Evolutionary conservation across 2,329 filamentous ascomycete species (phyloP).

Genomic region (Paraphaeosphaeria sporulosa): DNA sequence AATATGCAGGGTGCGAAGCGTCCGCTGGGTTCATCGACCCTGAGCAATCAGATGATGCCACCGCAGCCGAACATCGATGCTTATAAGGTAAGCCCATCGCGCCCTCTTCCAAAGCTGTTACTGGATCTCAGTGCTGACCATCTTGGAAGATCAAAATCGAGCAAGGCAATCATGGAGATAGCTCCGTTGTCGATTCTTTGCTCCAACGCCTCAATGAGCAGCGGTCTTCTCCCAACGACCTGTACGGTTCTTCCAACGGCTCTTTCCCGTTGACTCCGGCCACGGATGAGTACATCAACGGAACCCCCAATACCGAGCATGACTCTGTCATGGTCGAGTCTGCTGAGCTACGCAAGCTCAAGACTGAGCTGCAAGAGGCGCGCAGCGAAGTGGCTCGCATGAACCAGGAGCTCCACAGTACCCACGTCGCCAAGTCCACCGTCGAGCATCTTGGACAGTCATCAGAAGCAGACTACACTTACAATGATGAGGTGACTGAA

Average conservation of each 20-base stretch:
- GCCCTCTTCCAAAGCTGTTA: neutral
- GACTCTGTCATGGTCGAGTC: conserved; percentile 48
- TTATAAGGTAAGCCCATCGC: conserved; percentile 41
- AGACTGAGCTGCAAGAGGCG: conserved; percentile 74
- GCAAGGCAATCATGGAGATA: conserved; percentile 35
- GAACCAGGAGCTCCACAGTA: conserved; percentile 74
- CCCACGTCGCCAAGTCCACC: conserved; percentile 66
- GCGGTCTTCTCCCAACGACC: conserved; percentile 49
- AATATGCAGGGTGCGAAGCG: conserved; percentile 49
- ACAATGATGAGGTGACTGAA: conserved; percentile 55
- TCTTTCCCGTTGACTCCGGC: conserved; percentile 71
- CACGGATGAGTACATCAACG: conserved; percentile 60
- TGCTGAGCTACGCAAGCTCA: conserved; percentile 72
- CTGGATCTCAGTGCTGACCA: conserved; percentile 40
- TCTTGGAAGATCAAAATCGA: conserved; percentile 58
- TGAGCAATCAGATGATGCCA: conserved; percentile 39
- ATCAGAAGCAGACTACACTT: conserved; percentile 59
- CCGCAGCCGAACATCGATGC: conserved; percentile 31
- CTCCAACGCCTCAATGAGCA: conserved; percentile 77
- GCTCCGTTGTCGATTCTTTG: conserved; percentile 65
- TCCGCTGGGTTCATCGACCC: conserved; percentile 48
- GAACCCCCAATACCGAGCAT: conserved; percentile 36
- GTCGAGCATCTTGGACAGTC: conserved; percentile 64
- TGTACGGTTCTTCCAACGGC: conserved; percentile 66
- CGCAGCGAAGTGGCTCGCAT: conserved; percentile 74